Evolutionary conservation across 306 rosid species (phyloP), one percentile per base, ranked within the genome.

Genomic region (Dryas octopetala): DNA sequence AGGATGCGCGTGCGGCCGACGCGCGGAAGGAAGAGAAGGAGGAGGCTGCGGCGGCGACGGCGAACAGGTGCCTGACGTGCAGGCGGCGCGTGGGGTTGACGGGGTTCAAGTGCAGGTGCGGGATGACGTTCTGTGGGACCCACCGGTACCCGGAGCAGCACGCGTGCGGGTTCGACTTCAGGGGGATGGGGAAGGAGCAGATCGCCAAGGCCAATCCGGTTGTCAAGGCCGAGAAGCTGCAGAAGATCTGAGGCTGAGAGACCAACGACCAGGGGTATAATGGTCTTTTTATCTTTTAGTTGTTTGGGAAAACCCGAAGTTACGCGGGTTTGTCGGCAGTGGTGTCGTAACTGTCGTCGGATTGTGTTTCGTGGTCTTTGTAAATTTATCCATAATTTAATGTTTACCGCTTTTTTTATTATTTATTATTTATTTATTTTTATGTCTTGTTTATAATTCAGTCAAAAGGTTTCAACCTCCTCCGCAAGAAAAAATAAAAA

Each of bases 191-290:
- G 7, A 85, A 81, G 70, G 92, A 90, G 40, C 93, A 88, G 89
- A 93, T 93, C 80, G 89, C 91, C 46, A 89, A 81, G 81, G 97
- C 98, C n/a, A 93, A 93, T 54, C 98, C 98, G 52, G 83, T 91
- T 47, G 87, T 93, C 52, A 93, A 79, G 78, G 97, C 82, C 6
- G 91, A 89, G 51, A 93, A 93, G 71, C 88, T 93, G 1, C 81
- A 78, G 9, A 93, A 72, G 87, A 90, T 93, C 63, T 93, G 88
- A 83, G 54, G 1, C 54, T 3, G 54, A 3, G 1, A 5, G 50
- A 7, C 51, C 7, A 12, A 7, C 32, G 7, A 6, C 16, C 6
- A 13, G 68, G 76, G 87, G 74, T 58, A 49, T 52, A 55, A 59
- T 54, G 62, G 88, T 81, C 70, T 59, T 81, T 86, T 57, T 46